Base-by-base conservation (phyloP, 306 rosid genomes). In the Castanea crenata region DNA sequence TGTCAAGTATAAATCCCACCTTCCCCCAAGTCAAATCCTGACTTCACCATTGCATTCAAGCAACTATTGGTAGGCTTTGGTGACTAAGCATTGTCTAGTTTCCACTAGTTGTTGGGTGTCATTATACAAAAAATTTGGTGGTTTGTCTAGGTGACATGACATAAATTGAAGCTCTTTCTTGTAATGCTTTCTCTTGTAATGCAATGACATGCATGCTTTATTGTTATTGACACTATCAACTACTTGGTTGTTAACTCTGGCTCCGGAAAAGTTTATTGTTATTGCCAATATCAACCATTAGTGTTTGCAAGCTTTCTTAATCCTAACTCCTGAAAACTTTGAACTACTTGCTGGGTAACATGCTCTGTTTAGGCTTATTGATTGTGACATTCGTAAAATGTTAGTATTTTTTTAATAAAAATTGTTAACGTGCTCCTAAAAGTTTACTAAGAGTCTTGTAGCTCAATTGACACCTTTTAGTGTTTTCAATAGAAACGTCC, bases 81-180 rank as follows among this genome's bases (percentile, higher is more conserved):
- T 73, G 72, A 46, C 73, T 63, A 41, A 44, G 49, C 55, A 74
- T 75, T 55, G 63, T 35, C 18, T 19, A 34, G 72, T 71, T 71
- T 54, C 78, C 57, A 38, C 61, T 27, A 74, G 59, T 46, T 6
- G 31, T 91, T 76, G 88, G 44, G 65, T 77, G 14, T 63, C 32
- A 41, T 57, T 35, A 4, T 55, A n/a, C 57, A 54, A 41, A 13
- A 65, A 57, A 67, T 32, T 44, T 5, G 34, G 29, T 72, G 41
- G 68, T 73, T 52, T 54, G 55, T 27, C 73, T 32, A 18, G n/a
- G 54, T 13, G 56, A 31, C 63, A 71, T 4, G 20, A 63, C 34
- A 41, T 73, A 73, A 55, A 56, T 41, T 74, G 38, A 38, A 41
- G 31, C 21, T 64, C 57, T 0, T 41, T 55, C 69, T 65, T 59